These are phyloP conservation scores for Aspergillus tamarii DNA, from an alignment of 2,329 filamentous ascomycete genomes.

Conservation along the genomic window DNA sequence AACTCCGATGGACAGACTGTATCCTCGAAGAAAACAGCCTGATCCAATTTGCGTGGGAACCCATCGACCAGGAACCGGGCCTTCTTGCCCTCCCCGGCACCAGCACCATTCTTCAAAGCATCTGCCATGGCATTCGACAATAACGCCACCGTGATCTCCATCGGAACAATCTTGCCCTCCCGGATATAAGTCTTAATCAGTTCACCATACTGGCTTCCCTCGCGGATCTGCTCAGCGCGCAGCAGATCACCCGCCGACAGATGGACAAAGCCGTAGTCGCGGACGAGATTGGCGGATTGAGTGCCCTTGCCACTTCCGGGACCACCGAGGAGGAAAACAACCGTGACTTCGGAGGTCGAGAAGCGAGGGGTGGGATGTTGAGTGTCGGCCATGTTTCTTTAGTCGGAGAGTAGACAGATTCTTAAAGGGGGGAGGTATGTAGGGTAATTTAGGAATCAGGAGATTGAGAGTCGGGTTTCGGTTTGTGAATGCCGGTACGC, in stretches of 20 bases:
- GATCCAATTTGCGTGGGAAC: slow-evolving; percentile 96
- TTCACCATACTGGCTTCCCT: slow-evolving; percentile 84
- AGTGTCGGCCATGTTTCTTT: slow-evolving; percentile 24
- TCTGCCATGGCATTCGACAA: slow-evolving; percentile 91
- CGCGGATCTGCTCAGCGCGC: slow-evolving; percentile 87
- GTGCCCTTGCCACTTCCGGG: slow-evolving; percentile 96
- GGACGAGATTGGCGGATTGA: slow-evolving; percentile 85
- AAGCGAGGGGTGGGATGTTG: slow-evolving; percentile 70
- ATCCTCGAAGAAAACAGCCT: slow-evolving; percentile 91
- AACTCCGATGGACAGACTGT: slow-evolving; percentile 80
- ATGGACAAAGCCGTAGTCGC: slow-evolving; percentile 88
- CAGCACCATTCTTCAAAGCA: slow-evolving; percentile 58
- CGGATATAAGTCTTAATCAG: slow-evolving; percentile 93
- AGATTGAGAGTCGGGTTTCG: slow-evolving; percentile 54
- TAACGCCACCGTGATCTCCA: slow-evolving; percentile 93
- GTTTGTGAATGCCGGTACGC: slow-evolving; percentile 49
- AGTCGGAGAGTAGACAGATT: not conserved
- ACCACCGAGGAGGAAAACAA: slow-evolving; percentile 94
- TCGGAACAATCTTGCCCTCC: slow-evolving; percentile 94
- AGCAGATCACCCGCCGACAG: slow-evolving; percentile 91
- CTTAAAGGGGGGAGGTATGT: not conserved
- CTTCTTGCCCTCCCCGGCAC: slow-evolving; percentile 46
- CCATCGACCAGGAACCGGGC: slow-evolving; percentile 77
- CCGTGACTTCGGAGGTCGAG: slow-evolving; percentile 77
- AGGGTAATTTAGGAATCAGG: not conserved